phyloP scores from a whole-genome alignment of 2,329 filamentous ascomycete species.

The Stemphylium vesicarium region DNA sequence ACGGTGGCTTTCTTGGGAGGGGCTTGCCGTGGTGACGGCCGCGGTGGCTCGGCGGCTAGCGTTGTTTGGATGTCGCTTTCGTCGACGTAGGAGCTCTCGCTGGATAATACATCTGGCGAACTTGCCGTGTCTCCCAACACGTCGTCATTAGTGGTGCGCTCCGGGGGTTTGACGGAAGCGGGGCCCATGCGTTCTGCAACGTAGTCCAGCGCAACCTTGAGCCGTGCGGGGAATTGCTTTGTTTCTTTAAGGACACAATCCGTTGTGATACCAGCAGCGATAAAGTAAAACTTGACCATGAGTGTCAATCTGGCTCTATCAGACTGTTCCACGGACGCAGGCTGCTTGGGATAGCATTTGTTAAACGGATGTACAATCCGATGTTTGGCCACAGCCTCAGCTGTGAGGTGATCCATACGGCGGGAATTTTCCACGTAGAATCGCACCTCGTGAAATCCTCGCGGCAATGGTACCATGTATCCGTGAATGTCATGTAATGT shows the following conservation, averaged over 20 bases:
- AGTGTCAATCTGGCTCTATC: conserved; percentile 10
- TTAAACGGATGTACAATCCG: conserved; percentile 20
- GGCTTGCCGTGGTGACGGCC: not conserved
- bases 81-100: conserved; percentile 2
- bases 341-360: conserved; percentile 13
- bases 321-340: not conserved
- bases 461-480: conserved; percentile 8
- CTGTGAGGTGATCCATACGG: not conserved
- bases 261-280: conserved; percentile 19
- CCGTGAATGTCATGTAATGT: conserved; percentile 15
- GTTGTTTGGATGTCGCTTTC: conserved; percentile 4
- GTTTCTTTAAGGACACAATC: conserved; percentile 16
- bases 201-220: conserved; percentile 9
- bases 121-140: not conserved
- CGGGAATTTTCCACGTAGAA: conserved; percentile 6
- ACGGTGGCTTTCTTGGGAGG: too few relatives aligned
- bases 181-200: conserved; percentile 15
- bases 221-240: conserved; percentile 14
- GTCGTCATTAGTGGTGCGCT: not conserved
- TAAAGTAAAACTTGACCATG: conserved; percentile 19
- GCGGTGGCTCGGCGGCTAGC: not conserved
- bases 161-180: conserved; percentile 5
- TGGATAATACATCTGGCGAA: not conserved
- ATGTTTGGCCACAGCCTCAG: conserved; percentile 7
- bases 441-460: conserved; percentile 10